Evolutionary conservation across 2,329 filamentous ascomycete genomes (phyloP).

Genomic region (Coccinonectria pachysandricola): DNA sequence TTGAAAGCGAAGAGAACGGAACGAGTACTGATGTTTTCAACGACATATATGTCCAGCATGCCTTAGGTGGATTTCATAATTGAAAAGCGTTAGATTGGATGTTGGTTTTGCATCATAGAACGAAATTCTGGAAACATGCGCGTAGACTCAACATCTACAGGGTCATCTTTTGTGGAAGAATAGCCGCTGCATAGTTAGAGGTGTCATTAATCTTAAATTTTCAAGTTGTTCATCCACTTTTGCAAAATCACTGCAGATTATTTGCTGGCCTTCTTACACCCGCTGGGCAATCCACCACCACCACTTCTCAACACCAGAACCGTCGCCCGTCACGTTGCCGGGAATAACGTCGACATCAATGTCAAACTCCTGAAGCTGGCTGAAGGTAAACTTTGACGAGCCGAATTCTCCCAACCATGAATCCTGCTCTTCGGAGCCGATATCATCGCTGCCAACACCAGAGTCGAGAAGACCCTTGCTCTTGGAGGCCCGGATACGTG

Average conservation of each 20-base stretch:
- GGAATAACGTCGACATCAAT: conserved; percentile 67
- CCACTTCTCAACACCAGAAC: conserved; percentile 70
- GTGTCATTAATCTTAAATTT: conserved; percentile 19
- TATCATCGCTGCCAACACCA: conserved; percentile 56
- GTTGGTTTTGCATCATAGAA: conserved; percentile 10
- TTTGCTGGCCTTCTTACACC: too few species aligned
- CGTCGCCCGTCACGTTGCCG: conserved; percentile 58
- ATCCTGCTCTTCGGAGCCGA: conserved; percentile 61
- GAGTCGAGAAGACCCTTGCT: conserved; percentile 77
- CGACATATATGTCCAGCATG: conserved; percentile 23
- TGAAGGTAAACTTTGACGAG: conserved; percentile 67
- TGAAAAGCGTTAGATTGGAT: conserved; percentile 11
- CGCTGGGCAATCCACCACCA: conserved; percentile 81
- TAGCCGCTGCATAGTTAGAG: conserved; percentile 13
- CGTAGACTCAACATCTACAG: conserved; percentile 35
- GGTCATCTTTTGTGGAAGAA: conserved; percentile 11
- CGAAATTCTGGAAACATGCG: conserved; percentile 7
- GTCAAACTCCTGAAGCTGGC: conserved; percentile 73
- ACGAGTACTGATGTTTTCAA: conserved; percentile 24
- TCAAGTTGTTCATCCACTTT: too few species aligned
- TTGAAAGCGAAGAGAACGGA: conserved; percentile 9
- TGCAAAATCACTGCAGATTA: too few species aligned
- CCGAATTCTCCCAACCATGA: conserved; percentile 77
- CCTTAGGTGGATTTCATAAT: conserved; percentile 9
- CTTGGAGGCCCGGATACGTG: conserved; percentile 63